These are phyloP conservation scores for Pulveroboletus sp. DNA, from an alignment of 768 basidiomycete species.

Conservation along the genomic window DNA sequence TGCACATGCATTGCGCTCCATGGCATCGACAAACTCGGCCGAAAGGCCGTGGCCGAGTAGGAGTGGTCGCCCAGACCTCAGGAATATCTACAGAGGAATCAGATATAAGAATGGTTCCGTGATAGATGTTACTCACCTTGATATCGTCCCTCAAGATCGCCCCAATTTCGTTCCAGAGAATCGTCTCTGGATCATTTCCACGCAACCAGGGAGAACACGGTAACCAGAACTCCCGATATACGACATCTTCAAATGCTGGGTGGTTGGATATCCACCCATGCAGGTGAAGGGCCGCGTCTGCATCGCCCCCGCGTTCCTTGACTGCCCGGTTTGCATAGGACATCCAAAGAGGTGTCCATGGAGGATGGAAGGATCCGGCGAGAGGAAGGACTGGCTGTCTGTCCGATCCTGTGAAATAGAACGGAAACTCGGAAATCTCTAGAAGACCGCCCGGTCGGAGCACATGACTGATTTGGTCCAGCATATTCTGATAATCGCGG, in stretches of 20 bases:
- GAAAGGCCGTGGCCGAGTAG: slow-evolving; percentile 60
- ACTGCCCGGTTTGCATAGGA: slow-evolving; percentile 50
- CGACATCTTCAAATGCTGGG: slow-evolving; percentile 53
- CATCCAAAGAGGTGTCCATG: slow-evolving; percentile 65
- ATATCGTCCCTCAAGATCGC: slow-evolving; percentile 55
- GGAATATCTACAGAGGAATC: slow-evolving; percentile 45
- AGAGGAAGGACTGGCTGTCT: slow-evolving; percentile 41
- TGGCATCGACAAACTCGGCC: slow-evolving; percentile 45
- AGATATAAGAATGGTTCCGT: neutral
- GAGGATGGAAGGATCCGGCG: slow-evolving; percentile 39
- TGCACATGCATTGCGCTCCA: slow-evolving; percentile 46
- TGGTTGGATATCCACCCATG: slow-evolving; percentile 51
- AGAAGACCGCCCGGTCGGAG: slow-evolving; percentile 69
- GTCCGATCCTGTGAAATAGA: slow-evolving; percentile 52
- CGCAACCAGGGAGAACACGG: slow-evolving; percentile 51
- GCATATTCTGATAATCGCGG: slow-evolving; percentile 56
- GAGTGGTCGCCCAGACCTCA: slow-evolving; percentile 62
- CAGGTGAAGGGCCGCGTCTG: slow-evolving; percentile 57
- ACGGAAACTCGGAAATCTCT: slow-evolving; percentile 66
- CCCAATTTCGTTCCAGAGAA: slow-evolving; percentile 41
- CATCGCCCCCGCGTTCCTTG: slow-evolving; percentile 51
- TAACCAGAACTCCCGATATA: slow-evolving; percentile 57
- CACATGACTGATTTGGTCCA: slow-evolving; percentile 62
- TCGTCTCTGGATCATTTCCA: slow-evolving; percentile 19
- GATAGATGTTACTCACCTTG: slow-evolving; percentile 33